Evolutionary conservation across 768 basidiomycete species (phyloP), one percentile per base, ranked within the genome.

Genomic region (Chalciporus piperatus): DNA sequence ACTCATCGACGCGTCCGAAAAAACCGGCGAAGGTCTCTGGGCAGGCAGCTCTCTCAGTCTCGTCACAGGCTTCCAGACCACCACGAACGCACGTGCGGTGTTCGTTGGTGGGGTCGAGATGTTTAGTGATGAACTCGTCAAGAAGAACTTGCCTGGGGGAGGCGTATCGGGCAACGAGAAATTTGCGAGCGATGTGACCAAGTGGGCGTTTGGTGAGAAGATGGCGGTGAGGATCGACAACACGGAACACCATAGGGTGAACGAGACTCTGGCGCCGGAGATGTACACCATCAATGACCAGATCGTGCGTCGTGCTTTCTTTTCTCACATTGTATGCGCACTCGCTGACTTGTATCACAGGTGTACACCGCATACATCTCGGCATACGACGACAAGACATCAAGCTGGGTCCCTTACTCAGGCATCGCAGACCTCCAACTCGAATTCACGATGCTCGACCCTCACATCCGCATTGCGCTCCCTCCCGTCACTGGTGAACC

Each of bases 401-500:
- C 74, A 9, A 67, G 65, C 12, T 98, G 93, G 92, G 72, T 73
- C 46, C 86, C 92, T 0, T 85, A 84, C 66, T 83, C 85, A 12
- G 80, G 77, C 28, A 68, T 92, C 45, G 67, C 72, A 11, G 97
- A 98, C 66, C 65, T 98, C 25, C 96, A 98, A 61, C 77, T 98
- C 45, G 95, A 96, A 60, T 98, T 98, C 67, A 96, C 93, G 19
- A 99, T 99, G 97, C 83, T 99, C 37, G 97, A 99, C 68, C 97
- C 97, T 1, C 94, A 97, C 69, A 74, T 98, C 53, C 91, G 97
- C 32, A 92, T 85, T 13, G 72, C 87, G 7, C 77, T 99, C 10
- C 74, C 69, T 11, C 77, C 87, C 11, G 80, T 83, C 9, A 48
- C 72, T 4, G 79, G 78, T 1, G 57, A 71, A 22, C 80, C 85